Evolutionary conservation across 2,329 filamentous ascomycete species (phyloP).

Genomic region (Fusarium bulbicola): DNA sequence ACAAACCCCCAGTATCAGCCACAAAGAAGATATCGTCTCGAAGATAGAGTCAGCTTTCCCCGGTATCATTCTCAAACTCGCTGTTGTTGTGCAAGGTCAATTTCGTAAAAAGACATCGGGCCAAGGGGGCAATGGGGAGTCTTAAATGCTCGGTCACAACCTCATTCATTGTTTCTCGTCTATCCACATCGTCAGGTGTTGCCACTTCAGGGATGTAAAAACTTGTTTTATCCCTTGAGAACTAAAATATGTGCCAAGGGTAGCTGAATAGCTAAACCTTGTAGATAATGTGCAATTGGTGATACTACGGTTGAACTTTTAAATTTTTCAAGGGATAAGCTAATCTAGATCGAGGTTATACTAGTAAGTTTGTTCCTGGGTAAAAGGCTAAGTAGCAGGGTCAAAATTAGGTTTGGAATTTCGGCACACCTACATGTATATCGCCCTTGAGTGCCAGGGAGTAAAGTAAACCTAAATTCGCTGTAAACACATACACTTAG

Average conservation of each 20-base stretch:
- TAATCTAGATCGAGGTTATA: background rate
- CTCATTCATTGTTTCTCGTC: no score
- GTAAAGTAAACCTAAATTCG: background rate
- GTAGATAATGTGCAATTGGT: background rate
- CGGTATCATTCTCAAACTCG: no score
- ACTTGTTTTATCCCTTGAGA: background rate
- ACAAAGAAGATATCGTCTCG: no score
- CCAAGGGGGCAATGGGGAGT: no score
- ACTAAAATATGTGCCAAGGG: background rate
- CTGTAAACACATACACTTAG: background rate
- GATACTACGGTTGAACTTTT: background rate
- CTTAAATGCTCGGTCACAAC: no score
- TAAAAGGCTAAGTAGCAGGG: background rate
- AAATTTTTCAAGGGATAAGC: background rate
- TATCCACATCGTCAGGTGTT: accelerated
- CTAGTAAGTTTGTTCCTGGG: background rate
- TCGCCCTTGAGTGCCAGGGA: background rate
- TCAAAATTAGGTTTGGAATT: background rate
- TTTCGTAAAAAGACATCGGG: no score
- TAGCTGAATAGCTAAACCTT: background rate
- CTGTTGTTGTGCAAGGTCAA: accelerated
- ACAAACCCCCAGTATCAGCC: no score
- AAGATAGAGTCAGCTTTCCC: no score
- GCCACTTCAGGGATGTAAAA: background rate
- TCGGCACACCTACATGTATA: background rate